A percentile compares a stretch with the other conserved stretches of the same genome.
Conservation (phyloP, 805 yeast genomes). For the Suhomyces kilbournensis region DNA sequence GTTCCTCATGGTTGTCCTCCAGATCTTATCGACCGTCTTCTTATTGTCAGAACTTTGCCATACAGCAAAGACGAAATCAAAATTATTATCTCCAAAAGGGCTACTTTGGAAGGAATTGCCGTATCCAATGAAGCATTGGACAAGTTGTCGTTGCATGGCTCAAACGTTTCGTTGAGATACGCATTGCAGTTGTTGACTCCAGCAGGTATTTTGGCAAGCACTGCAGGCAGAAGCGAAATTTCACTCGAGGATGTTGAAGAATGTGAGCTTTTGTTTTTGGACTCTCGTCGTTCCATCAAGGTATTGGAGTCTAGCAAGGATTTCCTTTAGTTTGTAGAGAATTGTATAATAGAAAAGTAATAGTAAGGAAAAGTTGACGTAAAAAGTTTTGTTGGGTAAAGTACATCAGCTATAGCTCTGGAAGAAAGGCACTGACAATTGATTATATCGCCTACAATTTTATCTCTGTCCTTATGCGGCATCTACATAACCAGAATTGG, state of each 20-base stretch:
- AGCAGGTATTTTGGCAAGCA: slow-evolving; percentile 75
- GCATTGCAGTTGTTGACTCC: slow-evolving; percentile 90
- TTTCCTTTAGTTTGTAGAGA: slow-evolving; percentile 24
- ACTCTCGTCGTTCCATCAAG: slow-evolving; percentile 75
- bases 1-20: slow-evolving; percentile 98
- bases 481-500: no score
- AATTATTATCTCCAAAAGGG: slow-evolving; percentile 78
- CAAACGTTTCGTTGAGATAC: slow-evolving; percentile 80
- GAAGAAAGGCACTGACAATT: no score
- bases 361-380: background rate
- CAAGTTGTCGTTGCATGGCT: slow-evolving; percentile 69
- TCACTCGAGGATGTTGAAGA: slow-evolving; percentile 74
- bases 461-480: no score
- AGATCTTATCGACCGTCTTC: slow-evolving; percentile 85
- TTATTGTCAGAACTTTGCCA: slow-evolving; percentile 90
- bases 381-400: no score
- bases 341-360: background rate
- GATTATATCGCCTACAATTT: no score
- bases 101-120: slow-evolving; percentile 71
- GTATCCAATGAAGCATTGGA: slow-evolving; percentile 69
- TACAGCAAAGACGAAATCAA: slow-evolving; percentile 80
- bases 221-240: slow-evolving; percentile 69
- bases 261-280: slow-evolving; percentile 78
- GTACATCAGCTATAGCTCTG: no score
- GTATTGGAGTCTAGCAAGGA: slow-evolving; percentile 53